Evolutionary conservation across 257 asterid species (phyloP), one percentile per base, ranked within the genome.

Genomic region (Gentiana dahurica): DNA sequence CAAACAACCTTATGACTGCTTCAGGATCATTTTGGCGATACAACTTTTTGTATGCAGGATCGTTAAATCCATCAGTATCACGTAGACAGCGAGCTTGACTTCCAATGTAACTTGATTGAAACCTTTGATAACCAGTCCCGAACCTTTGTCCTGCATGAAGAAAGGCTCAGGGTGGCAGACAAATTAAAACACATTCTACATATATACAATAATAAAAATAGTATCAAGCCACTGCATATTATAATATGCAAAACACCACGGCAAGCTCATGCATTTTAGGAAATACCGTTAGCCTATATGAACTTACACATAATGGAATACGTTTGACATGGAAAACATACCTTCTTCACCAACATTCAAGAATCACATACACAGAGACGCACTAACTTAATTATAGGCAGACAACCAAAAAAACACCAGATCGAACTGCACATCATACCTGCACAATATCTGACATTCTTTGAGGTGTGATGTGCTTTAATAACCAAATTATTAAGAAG

Each of bases 41-140:
- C 45, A 86, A 81, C 75, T 92, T 91, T 66, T 72, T 88, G 80
- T 92, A 86, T 36, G 95, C 86, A 53, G 79, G 76, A 74, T 84
- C 97, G 60, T 61, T 71, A 46, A 81, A 64, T 70, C 76, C 83
- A 36, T 79, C 92, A 48, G 72, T 46, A 0, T 82, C 84, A 53
- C 94, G 97, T 49, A 67, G 67, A 68, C 86, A 75, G 53, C 88
- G 86, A 68, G 94, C 73, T 54, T 79, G 73, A 61, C 94, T 86
- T 43, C 95, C 85, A 55, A 82, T 84, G 71, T 80, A 72, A 73
- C 78, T 79, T 65, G 86, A 74, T 57, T 32, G 71, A 41, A 62
- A 68, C 57, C 83, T 73, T 71, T 76, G 75, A 24, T 24, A 24
- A 55, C 57, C 33, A 63, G 59, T 70, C 45, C 69, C 66, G 66